These are phyloP conservation scores for Stereum hirsutum DNA, from an alignment of 1,284 basidiomycete genomes.

Conservation along the genomic window DNA sequence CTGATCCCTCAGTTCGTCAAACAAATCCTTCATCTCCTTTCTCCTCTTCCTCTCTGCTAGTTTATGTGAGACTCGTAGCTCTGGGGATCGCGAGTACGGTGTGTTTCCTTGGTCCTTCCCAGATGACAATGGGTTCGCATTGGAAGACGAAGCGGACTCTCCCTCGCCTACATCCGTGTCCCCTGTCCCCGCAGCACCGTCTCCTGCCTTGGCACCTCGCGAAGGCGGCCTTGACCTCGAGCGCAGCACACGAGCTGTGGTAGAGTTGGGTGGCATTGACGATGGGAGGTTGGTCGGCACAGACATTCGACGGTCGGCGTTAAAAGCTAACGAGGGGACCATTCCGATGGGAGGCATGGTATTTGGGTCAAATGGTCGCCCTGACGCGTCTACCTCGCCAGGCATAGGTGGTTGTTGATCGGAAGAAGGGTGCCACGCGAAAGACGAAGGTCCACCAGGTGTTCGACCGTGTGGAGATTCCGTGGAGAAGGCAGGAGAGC, in stretches of 20 bases:
- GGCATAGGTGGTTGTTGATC: conserved; percentile 32
- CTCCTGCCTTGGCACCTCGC: conserved; percentile 29
- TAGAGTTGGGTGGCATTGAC: conserved; percentile 33
- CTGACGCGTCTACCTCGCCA: conserved; percentile 29
- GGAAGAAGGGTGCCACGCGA: conserved; percentile 56
- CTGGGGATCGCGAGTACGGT: conserved; percentile 90
- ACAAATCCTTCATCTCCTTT: conserved; percentile 97
- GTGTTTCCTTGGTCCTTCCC: conserved; percentile 48
- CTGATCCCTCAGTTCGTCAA: conserved; percentile 88
- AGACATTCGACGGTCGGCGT: conserved; percentile 65
- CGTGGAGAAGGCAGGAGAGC: conserved; percentile 50
- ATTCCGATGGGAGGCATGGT: conserved; percentile 25
- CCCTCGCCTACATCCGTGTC: conserved; percentile 27
- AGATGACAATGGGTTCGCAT: conserved; percentile 3
- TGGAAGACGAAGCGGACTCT: conserved; percentile 15
- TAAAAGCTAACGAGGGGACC: conserved; percentile 49
- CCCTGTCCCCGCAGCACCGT: conserved; percentile 22
- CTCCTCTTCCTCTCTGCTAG: conserved; percentile 89
- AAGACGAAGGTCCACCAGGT: conserved; percentile 53
- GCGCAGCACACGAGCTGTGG: conserved; percentile 42
- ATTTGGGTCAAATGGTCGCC: conserved; percentile 33
- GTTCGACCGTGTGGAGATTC: conserved; percentile 57
- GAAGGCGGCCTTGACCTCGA: conserved; percentile 68
- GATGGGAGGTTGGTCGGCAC: conserved; percentile 37
- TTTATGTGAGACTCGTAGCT: conserved; percentile 89